Evolutionary conservation across 768 basidiomycete species (phyloP).

Genomic region (Lactarius psammicola): DNA sequence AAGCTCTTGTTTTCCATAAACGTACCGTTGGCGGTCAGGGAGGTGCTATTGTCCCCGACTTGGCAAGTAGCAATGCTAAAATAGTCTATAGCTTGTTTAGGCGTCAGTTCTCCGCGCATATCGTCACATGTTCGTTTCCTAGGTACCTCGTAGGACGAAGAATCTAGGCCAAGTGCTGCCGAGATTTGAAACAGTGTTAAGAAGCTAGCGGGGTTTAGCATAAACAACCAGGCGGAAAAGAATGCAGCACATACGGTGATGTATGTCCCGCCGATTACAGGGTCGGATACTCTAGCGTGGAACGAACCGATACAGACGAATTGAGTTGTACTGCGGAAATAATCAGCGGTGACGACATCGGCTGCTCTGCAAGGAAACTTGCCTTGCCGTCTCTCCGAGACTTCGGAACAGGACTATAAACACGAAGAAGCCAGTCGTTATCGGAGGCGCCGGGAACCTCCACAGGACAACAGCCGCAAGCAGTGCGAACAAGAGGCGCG

Average conservation of each 20-base stretch:
- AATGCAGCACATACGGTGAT: slow-evolving; percentile 74
- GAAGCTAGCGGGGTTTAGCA: slow-evolving; percentile 51
- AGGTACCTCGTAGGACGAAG: slow-evolving; percentile 82
- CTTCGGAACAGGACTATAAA: slow-evolving; percentile 82
- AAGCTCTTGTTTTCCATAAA: neutral
- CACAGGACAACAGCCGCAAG: slow-evolving; percentile 76
- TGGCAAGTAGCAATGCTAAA: slow-evolving; percentile 85
- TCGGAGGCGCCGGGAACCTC: slow-evolving; percentile 78
- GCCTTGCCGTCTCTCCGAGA: slow-evolving; percentile 81
- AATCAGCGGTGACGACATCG: slow-evolving; percentile 16
- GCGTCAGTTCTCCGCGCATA: slow-evolving; percentile 19
- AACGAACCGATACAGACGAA: slow-evolving; percentile 98
- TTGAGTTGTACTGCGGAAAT: slow-evolving; percentile 74
- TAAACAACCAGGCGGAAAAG: neutral
- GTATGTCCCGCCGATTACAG: slow-evolving; percentile 96
- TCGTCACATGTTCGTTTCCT: neutral
- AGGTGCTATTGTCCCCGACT: slow-evolving; percentile 54
- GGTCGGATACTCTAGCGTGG: slow-evolving; percentile 94
- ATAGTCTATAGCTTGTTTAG: slow-evolving; percentile 70
- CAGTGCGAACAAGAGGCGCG: slow-evolving; percentile 69
- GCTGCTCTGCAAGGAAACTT: slow-evolving; percentile 34
- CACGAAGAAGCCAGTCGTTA: slow-evolving; percentile 72
- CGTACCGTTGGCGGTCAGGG: slow-evolving; percentile 58
- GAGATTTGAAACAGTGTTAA: slow-evolving; percentile 94
- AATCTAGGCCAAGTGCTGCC: slow-evolving; percentile 99